phyloP scores from a whole-genome alignment of 139 green algal genomes.

The Picochlorum sp. region DNA sequence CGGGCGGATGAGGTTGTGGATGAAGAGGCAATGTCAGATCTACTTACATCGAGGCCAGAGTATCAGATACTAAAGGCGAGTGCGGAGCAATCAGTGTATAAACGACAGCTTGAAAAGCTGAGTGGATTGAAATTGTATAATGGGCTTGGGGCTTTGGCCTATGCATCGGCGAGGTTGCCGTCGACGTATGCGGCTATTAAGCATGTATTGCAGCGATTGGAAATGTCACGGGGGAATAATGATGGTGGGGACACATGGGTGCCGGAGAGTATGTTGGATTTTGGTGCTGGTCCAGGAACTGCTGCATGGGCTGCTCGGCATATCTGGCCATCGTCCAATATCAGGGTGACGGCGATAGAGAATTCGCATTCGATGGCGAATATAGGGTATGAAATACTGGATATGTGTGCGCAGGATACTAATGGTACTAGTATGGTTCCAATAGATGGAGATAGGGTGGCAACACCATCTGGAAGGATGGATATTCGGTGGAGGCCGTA shows the following conservation, averaged over 20 bases:
- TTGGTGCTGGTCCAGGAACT: conserved; percentile 62
- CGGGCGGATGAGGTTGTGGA: neutral
- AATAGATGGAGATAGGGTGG: neutral
- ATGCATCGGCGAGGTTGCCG: conserved; percentile 31
- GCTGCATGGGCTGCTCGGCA: conserved; percentile 55
- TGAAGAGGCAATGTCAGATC: neutral
- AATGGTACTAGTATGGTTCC: neutral
- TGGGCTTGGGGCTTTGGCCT: conserved; percentile 22
- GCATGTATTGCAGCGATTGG: conserved; percentile 29
- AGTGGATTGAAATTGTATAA: neutral
- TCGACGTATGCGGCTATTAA: conserved; percentile 38
- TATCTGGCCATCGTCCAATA: neutral
- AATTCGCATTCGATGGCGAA: conserved; percentile 39
- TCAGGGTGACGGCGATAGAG: conserved; percentile 48
- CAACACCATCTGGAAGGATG: neutral
- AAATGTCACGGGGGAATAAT: neutral
- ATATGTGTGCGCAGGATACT: neutral
- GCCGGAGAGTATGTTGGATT: conserved; percentile 57
- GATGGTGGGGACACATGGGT: conserved; percentile 23
- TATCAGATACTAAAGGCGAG: neutral
- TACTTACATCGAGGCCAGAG: neutral
- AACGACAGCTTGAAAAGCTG: neutral
- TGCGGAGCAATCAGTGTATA: neutral
- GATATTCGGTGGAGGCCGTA: conserved; percentile 1
- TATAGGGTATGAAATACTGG: conserved; percentile 36